A percentile compares a stretch with the other conserved stretches of the same genome.
These are phyloP conservation scores for Thraustochytrium sp. DNA, from an alignment of 352 stramenopile species.

Conservation along the genomic window DNA sequence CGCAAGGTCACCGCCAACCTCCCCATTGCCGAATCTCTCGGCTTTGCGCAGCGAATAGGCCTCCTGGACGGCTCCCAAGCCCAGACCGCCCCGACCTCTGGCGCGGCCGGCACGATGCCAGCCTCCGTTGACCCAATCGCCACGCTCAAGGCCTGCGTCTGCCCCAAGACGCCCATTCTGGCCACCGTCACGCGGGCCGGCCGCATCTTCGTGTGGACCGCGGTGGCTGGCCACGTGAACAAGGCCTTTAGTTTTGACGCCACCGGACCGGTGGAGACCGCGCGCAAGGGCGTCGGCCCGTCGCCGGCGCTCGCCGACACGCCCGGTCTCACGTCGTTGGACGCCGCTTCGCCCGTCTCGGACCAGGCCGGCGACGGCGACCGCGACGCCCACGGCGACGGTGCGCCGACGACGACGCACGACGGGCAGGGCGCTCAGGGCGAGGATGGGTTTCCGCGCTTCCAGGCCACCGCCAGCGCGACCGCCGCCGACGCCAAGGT, in stretches of 20 bases:
- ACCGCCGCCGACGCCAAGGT: background rate
- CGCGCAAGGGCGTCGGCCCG: background rate
- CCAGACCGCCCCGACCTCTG: background rate
- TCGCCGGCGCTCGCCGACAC: background rate
- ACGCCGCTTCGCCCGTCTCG: too few species aligned
- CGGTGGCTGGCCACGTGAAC: background rate
- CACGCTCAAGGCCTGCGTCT: background rate
- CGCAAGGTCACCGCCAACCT: conserved; percentile 30
- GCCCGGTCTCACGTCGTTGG: background rate
- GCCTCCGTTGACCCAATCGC: background rate
- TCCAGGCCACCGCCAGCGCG: background rate
- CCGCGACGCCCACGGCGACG: too few species aligned
- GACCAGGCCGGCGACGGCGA: too few species aligned
- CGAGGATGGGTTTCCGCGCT: background rate
- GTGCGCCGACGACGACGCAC: background rate
- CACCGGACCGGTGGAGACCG: background rate
- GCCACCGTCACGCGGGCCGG: background rate
- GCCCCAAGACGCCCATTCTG: background rate
- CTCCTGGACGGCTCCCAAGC: background rate
- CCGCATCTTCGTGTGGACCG: background rate
- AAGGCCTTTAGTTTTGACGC: conserved; percentile 23
- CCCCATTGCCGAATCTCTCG: background rate
- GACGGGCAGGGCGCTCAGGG: background rate
- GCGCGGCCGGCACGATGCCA: background rate
- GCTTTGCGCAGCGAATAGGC: background rate